phyloP scores from a whole-genome alignment of 768 basidiomycete genomes.

The Suillus subaureus region DNA sequence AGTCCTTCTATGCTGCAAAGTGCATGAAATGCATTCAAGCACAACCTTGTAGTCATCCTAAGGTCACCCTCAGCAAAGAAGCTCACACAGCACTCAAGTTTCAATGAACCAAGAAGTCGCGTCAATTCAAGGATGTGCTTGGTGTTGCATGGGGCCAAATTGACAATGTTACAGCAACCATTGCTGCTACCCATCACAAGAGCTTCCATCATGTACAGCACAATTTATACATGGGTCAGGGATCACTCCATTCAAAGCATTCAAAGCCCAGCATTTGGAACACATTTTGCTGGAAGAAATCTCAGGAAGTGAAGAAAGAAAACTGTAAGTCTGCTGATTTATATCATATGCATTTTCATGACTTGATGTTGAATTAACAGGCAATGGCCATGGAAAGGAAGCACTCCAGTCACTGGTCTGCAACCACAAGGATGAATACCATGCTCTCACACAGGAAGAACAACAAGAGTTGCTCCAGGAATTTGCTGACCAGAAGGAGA shows the following conservation, averaged over 20 bases:
- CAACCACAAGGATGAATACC: background rate
- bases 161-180: constrained; percentile 4
- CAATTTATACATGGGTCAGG: constrained; percentile 6
- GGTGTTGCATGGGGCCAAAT: constrained; percentile 10
- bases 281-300: constrained; percentile 13
- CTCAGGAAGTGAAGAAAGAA: background rate
- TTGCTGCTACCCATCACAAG: constrained; percentile 9
- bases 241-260: background rate
- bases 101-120: background rate
- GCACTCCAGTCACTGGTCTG: background rate
- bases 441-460: background rate
- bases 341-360: background rate
- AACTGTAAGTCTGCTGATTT: background rate
- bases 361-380: background rate
- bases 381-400: background rate
- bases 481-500: background rate
- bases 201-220: constrained; percentile 8
- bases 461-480: background rate
- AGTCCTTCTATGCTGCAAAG: background rate
- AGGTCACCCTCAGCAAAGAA: background rate
- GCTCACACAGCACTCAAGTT: constrained; percentile 2
- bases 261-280: constrained; percentile 10
- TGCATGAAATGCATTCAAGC: background rate
- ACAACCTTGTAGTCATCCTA: background rate
- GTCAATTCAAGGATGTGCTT: constrained; percentile 8